These are phyloP conservation scores for Hsuehochloa calcarea DNA, from an alignment of 176 grass and related monocot genomes.

Conservation along the genomic window DNA sequence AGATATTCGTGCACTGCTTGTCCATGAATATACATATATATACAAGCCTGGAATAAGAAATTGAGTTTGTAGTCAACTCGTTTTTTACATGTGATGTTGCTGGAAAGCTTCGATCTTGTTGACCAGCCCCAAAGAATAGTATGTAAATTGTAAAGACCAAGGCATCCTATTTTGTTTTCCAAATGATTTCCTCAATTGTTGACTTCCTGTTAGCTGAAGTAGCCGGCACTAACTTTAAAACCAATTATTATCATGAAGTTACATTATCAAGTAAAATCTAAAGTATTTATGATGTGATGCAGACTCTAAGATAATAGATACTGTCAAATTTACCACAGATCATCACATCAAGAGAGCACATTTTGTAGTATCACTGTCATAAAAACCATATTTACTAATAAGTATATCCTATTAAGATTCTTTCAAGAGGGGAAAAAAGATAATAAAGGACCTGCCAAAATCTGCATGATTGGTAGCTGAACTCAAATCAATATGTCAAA, in stretches of 20 bases:
- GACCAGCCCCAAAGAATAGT: neutral
- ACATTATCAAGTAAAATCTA: neutral
- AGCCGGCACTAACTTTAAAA: neutral
- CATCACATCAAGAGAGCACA: neutral
- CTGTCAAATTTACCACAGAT: neutral
- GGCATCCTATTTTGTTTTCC: slow-evolving; percentile 2
- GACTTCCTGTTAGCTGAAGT: neutral
- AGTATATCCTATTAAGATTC: neutral
- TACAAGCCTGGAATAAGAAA: neutral
- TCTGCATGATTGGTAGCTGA: slow-evolving; percentile 7
- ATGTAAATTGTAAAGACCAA: neutral
- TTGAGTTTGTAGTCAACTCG: neutral
- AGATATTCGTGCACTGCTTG: neutral
- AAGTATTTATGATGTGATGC: neutral
- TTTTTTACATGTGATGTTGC: neutral
- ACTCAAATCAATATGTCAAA: neutral
- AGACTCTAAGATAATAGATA: neutral
- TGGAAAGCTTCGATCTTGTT: neutral
- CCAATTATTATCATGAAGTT: neutral
- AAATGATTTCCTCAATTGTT: neutral
- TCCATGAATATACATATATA: neutral
- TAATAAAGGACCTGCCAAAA: neutral
- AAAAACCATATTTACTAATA: neutral
- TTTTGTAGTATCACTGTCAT: neutral
- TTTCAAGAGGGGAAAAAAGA: neutral